Evolutionary conservation across 1,284 basidiomycete species (phyloP).

Genomic region (Tilletiaria anomala): DNA sequence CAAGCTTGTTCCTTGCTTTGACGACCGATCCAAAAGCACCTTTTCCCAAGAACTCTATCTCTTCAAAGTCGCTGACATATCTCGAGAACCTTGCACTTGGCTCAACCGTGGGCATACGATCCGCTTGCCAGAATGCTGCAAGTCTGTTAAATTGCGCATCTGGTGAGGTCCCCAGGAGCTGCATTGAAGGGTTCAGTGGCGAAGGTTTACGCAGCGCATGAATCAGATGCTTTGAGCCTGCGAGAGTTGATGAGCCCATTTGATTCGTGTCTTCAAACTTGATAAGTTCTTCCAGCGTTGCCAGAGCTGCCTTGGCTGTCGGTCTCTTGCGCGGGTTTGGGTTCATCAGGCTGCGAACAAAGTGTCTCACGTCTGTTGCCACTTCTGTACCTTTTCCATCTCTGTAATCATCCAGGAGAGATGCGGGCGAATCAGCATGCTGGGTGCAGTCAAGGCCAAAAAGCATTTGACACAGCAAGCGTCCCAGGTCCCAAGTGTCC

Average conservation of each 20-base stretch:
- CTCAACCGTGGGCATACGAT: no score
- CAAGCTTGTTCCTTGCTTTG: constrained; percentile 69
- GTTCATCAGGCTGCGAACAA: not conserved
- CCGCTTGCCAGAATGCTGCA: no score
- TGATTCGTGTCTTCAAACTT: constrained; percentile 22
- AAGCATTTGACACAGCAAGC: constrained; percentile 31
- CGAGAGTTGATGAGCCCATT: no score
- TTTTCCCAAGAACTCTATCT: constrained; percentile 49
- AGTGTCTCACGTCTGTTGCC: constrained; percentile 9
- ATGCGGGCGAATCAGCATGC: constrained; percentile 17
- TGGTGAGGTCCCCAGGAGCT: no score
- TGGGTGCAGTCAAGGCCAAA: constrained; percentile 20
- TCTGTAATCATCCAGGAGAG: constrained; percentile 9
- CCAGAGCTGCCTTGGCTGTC: constrained; percentile 12
- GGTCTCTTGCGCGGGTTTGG: constrained; percentile 5
- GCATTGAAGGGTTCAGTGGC: no score
- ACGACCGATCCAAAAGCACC: constrained; percentile 88
- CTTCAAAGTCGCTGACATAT: constrained; percentile 37
- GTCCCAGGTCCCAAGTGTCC: constrained; percentile 36
- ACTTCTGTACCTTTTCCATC: constrained; percentile 5
- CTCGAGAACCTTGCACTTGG: no score
- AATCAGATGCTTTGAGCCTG: not conserved
- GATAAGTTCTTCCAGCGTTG: constrained; percentile 25
- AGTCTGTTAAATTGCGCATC: no score
- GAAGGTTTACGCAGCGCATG: no score